Evolutionary conservation across 2,329 filamentous ascomycete species (phyloP), one percentile per base, ranked within the genome.

Genomic region (Fusarium newnesense): DNA sequence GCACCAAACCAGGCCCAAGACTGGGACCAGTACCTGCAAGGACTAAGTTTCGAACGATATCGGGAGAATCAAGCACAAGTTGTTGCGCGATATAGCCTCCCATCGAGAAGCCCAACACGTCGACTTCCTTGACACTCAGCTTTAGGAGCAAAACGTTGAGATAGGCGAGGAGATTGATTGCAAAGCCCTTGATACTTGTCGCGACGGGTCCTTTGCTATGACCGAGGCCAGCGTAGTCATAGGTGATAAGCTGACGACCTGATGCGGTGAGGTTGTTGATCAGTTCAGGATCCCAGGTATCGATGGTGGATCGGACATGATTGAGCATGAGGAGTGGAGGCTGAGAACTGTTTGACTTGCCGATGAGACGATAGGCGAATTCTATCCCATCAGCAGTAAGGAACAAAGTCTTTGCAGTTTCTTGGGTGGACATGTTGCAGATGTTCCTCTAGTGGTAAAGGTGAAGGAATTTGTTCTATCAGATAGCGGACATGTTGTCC

Each of bases 321-420:
- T 56, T 56, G 10, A 56, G 52, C 52, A 56, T 56, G 4, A 56
- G 36, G 5, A 56, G 52, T 4, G 52, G 52, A 10, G 52, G 52
- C 0, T 42, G 15, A 42, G 52, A 56, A 1, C 2, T 42, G 0
- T 42, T 18, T 2, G 26, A 42, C 15, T 42, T 30, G 26, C 52
- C 37, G 4, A 56, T 56, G 10, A 42, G 52, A 6, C 36, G 52
- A 24, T 56, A 56, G 15, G 52, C 37, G 2, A 42, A 42, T 1
- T 56, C 36, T 1, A 56, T 24, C 2, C 52, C 52, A 19, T 42
- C 19, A 5, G 21, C 52, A n/a, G 0, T 42, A 0, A 56, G 21
- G 3, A 42, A 56, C 7, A 56, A 42, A 6, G 52, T 40, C 8
- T 56, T 56, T 24, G 36, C 52, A 8, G 26, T 42, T 11, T 42